Conservation (phyloP, 1,284 basidiomycete genomes). For the Gymnopus androsaceus region DNA sequence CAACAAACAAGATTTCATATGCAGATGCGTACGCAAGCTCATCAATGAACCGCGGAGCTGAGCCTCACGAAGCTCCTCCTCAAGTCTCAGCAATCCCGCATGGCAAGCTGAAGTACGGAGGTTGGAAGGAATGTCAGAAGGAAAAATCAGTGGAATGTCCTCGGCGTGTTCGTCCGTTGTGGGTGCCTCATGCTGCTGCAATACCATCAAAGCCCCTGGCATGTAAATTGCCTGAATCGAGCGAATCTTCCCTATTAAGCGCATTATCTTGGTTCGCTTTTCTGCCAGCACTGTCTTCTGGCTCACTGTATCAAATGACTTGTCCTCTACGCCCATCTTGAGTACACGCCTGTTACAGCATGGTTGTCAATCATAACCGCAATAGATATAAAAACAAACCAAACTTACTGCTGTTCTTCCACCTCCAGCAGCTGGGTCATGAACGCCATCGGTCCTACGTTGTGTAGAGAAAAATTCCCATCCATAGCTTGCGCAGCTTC, state of each 20-base stretch:
- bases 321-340: neutral
- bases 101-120: neutral
- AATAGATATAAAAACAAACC: neutral
- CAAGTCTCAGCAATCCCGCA: neutral
- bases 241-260: neutral
- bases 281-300: slow-evolving; percentile 2
- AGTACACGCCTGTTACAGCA: neutral
- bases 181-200: neutral
- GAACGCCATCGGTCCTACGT: slow-evolving; percentile 15
- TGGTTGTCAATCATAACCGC: neutral
- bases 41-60: slow-evolving; percentile 2
- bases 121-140: neutral
- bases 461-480: slow-evolving; percentile 3
- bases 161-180: neutral
- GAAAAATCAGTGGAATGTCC: neutral
- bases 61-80: slow-evolving; percentile 1
- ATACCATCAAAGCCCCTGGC: neutral
- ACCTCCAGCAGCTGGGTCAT: slow-evolving; percentile 18
- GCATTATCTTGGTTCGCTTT: neutral
- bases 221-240: slow-evolving; percentile 1
- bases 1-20: slow-evolving; percentile 10
- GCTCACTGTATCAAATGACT: neutral
- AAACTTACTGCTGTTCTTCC: slow-evolving; percentile 23
- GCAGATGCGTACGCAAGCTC: slow-evolving; percentile 2
- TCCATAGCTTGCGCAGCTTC: slow-evolving; percentile 10